Evolutionary conservation across 805 yeast genomes (phyloP), one percentile per base, ranked within the genome.

Genomic region (Candida coquimbonensis): DNA sequence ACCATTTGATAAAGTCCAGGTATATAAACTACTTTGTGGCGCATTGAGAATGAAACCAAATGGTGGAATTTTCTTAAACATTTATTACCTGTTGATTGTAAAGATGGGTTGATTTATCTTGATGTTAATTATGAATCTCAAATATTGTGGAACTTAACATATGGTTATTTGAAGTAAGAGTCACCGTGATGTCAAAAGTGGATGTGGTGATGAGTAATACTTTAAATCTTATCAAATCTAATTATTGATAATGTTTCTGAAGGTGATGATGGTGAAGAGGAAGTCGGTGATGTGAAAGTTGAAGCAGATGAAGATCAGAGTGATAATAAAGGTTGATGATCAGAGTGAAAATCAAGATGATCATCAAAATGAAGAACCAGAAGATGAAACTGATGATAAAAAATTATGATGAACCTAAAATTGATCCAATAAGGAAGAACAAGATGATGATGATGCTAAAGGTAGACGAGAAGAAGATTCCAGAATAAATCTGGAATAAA

Each of bases 1-100:
- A 50, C 95, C 96, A 5, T 84, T 90, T 55, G 65, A 72, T 11
- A 91, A 87, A 60, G 68, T 75, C 13, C 86, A 88, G 49, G 72
- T 90, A 6, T 90, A 87, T 63, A 78, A 81, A 52, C 71, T 89
- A 24, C 48, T 90, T 3, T 84, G 96, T 63, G 84, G 83, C 13
- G 69, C 84, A 1, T 64, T 86, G 45, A 66, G 65, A 26, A 52
- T 76, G 21, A 40, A 14, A 4, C 83, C 88, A 1, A 84, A 82
- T 53, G 83, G 84, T 53, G 91, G 91, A 5, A 50, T 48, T 25
- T 45, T 68, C n/a, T 55, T 70, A 26, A 4, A 26, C 27, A 26
- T 26, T 26, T 26, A 26, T 26, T 26, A 26, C 27, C 27, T 26
- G 9, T 26, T 26, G 27, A 9, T 9, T 26, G 27, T 8, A 26